These are phyloP conservation scores for Adenanthera pavonina DNA, from an alignment of 306 rosid species.

Conservation along the genomic window DNA sequence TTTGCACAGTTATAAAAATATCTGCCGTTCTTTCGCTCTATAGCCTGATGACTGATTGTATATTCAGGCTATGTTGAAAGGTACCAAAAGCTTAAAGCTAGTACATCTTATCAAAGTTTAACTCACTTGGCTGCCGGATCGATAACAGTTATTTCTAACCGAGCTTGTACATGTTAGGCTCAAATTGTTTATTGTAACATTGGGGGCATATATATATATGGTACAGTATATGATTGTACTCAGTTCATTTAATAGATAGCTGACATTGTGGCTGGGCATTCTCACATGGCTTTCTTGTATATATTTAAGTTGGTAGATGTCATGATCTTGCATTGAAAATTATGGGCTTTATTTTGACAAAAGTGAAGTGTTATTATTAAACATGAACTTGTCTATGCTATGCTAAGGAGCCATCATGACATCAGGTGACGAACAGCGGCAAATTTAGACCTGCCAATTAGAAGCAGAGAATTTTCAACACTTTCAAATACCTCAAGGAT, in stretches of 20 bases:
- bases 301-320: too few species aligned
- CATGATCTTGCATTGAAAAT: background rate
- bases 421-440: background rate
- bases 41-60: background rate
- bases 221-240: background rate
- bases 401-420: background rate
- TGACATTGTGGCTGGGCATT: background rate
- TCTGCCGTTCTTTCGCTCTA: background rate
- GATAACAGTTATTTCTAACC: background rate
- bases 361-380: background rate
- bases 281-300: too few species aligned
- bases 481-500: background rate
- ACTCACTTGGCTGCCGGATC: background rate
- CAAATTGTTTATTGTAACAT: background rate
- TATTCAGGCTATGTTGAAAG: background rate
- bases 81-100: background rate
- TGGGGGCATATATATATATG: background rate
- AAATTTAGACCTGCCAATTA: background rate
- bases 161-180: background rate
- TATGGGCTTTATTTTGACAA: background rate
- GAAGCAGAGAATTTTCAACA: background rate
- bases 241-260: background rate
- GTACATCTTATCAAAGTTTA: background rate
- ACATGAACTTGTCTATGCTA: background rate
- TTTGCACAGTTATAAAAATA: background rate